These are phyloP conservation scores for Pinus tabuliformis DNA, from an alignment of 75 land plant species.

Conservation along the genomic window DNA sequence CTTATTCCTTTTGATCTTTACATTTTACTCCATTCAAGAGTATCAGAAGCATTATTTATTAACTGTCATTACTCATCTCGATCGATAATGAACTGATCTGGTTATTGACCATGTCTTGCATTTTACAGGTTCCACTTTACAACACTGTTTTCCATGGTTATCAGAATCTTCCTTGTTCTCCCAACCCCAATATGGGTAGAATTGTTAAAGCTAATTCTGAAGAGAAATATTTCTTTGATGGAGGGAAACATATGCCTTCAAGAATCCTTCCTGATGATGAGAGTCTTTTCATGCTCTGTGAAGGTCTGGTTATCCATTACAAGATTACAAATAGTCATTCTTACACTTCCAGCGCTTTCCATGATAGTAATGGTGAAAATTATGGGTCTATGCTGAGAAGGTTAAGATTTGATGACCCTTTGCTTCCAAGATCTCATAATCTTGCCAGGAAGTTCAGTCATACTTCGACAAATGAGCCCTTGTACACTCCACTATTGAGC, in stretches of 20 bases:
- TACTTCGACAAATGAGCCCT: background rate
- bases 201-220: constrained; percentile 8
- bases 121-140: constrained; percentile 17
- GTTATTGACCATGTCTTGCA: constrained; percentile 3
- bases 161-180: constrained; percentile 17
- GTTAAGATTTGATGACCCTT: background rate
- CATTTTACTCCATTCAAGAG: background rate
- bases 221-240: constrained; percentile 9
- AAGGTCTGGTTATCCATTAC: constrained; percentile 25
- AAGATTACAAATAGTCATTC: constrained; percentile 7
- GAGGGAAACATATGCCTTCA: constrained; percentile 15
- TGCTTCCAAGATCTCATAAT: background rate
- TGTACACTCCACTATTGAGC: constrained; percentile 12
- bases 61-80: background rate
- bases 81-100: constrained; percentile 10
- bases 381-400: background rate
- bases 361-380: background rate
- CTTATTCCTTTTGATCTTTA: background rate
- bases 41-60: background rate
- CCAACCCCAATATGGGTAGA: constrained; percentile 3
- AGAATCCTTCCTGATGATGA: constrained; percentile 21
- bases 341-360: constrained; percentile 6
- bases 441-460: constrained; percentile 6
- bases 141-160: constrained; percentile 10
- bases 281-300: constrained; percentile 23